Percentiles rank a stretch among this genome's conserved stretches.
phyloP scores from a whole-genome alignment of 202 grass and related monocot species.

The Zizania palustris region DNA sequence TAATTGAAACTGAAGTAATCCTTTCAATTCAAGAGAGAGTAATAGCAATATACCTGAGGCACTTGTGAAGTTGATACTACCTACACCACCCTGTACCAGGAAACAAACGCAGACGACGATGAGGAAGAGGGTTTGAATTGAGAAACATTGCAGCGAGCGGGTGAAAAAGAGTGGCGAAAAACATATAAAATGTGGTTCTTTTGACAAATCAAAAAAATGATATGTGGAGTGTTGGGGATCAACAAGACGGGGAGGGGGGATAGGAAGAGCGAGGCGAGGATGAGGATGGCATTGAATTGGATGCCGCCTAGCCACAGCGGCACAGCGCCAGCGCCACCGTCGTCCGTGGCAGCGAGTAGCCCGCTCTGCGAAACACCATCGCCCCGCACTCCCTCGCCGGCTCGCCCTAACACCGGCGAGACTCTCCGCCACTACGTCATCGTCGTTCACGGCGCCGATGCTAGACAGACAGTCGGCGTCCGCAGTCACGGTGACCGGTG shows the following conservation, averaged over 20 bases:
- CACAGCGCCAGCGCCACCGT: conserved; percentile 58
- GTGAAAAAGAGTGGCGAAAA: not conserved
- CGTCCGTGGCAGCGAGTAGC: conserved; percentile 63
- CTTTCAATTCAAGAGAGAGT: no score
- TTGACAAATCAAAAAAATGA: conserved; percentile 18
- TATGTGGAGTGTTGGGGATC: not conserved
- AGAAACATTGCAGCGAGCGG: not conserved
- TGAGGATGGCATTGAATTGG: conserved; percentile 71
- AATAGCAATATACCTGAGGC: no score
- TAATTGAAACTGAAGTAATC: no score
- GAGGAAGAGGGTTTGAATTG: not conserved
- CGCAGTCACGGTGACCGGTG: no score
- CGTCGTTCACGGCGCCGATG: conserved; percentile 48
- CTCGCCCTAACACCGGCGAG: not conserved
- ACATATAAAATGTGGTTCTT: not conserved
- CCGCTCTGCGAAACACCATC: conserved; percentile 53
- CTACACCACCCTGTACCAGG: no score
- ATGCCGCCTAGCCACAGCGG: conserved; percentile 88
- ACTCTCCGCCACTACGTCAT: conserved; percentile 7
- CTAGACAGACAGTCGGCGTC: not conserved
- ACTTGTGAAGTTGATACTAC: no score
- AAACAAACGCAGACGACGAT: no score
- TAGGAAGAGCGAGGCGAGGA: conserved; percentile 73
- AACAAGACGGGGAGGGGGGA: conserved; percentile 70
- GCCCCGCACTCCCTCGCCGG: conserved; percentile 17